Evolutionary conservation across 2,329 filamentous ascomycete genomes (phyloP).

Genomic region (Zymoseptoria pseudotritici): DNA sequence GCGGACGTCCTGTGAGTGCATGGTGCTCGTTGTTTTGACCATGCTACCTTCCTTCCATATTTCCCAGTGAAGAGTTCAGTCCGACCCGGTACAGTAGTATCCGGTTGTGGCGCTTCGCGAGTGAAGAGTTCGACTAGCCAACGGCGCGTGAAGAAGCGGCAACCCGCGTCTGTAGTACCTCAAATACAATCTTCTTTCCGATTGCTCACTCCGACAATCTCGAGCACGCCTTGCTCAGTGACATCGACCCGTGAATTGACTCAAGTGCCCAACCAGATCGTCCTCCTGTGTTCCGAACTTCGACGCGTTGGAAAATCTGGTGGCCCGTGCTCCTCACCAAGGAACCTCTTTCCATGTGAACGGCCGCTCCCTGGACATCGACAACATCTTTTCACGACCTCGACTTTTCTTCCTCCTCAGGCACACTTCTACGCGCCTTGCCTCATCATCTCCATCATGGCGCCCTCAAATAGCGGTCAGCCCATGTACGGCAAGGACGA

Average conservation of each 20-base stretch:
- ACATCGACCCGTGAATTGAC: not conserved
- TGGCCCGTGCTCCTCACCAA: not conserved
- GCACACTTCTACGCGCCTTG: not conserved
- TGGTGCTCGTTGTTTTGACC: not conserved
- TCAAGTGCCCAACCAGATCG: not conserved
- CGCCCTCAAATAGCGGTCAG: conserved; percentile 12
- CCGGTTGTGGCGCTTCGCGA: not conserved
- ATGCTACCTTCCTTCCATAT: not conserved
- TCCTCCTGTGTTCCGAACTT: not conserved
- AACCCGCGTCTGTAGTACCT: not conserved
- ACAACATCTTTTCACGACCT: not conserved
- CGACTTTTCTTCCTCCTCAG: not conserved
- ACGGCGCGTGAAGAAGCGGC: not conserved
- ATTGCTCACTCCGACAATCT: not conserved
- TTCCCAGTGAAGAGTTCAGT: not conserved
- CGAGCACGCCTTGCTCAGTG: not conserved
- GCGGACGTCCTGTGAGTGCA: not conserved
- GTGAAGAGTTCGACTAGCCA: not conserved
- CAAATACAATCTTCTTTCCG: not conserved
- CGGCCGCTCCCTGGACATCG: not conserved
- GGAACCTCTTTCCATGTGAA: not conserved
- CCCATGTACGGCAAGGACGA: conserved; percentile 65
- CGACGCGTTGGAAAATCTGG: not conserved
- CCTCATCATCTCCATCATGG: conserved; percentile 8
- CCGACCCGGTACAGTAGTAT: not conserved